Evolutionary conservation across 148 eudicot species (phyloP), one percentile per base, ranked within the genome.

Genomic region (Pouteria glomerata): DNA sequence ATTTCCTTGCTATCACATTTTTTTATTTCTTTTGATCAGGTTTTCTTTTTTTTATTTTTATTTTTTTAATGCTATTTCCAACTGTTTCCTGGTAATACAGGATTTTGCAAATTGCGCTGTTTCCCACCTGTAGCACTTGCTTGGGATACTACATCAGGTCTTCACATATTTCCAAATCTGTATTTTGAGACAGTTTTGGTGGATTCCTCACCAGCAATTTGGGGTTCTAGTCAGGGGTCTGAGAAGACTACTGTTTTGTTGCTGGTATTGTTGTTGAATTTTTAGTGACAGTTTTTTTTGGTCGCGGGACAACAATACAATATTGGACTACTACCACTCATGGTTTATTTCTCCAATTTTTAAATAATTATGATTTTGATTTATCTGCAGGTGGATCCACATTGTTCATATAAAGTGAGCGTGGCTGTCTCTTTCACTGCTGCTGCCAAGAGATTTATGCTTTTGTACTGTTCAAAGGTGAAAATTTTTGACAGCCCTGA

Each of bases 81-180:
- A 19, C 45, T 69, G 27, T 24, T 64, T 67, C 26, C 72, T 70
- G 8, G 34, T 50, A 56, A 53, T 82, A 77, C 79, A 95, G 99
- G 81, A 70, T 87, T 95, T 65, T 95, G 99, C 82, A 91, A 88
- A 85, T 79, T 88, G 69, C 90, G 99, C 58, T 95, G 99, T 83
- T 95, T 95, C 73, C 99, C 99, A 71, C 93, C 99, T 70, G 96
- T 89, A 31, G 97, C 96, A 60, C 86, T 95, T 83, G 96, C 92
- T 78, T 92, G 99, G 99, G 99, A 95, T 80, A 44, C 76, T 31
- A 84, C 80, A 64, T 91, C 99, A 35, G 97, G 99, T 81, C 97
- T 92, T 62, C 90, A 79, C 60, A 79, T 95, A 69, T 85, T 81
- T 79, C 97, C 99, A 53, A 92, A 90, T 83, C 72, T 95, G 75